A percentile compares a stretch with the other conserved stretches of the same genome.
Evolutionary conservation across 441 rosid genomes (phyloP).

Genomic region (Manihot esculenta): DNA sequence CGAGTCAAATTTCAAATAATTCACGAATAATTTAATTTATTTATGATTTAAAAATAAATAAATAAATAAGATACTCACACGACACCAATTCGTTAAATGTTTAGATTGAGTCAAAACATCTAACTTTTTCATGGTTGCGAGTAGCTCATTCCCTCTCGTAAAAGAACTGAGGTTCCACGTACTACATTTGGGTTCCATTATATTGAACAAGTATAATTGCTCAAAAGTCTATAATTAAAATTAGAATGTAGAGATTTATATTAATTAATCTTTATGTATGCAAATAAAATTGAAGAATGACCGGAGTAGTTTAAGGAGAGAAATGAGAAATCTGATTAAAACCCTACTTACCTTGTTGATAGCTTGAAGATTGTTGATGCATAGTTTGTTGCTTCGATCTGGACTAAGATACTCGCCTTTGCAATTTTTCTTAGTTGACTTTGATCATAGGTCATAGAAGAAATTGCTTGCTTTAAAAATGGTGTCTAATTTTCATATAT

Average conservation of each 20-base stretch:
- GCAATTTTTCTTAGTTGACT: slow-evolving; percentile 8
- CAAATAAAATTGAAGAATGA: background rate
- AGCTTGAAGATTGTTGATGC: slow-evolving; percentile 17
- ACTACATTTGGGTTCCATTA: slow-evolving; percentile 16
- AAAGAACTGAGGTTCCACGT: slow-evolving; percentile 16
- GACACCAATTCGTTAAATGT: background rate
- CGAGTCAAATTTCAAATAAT: too few relatives aligned
- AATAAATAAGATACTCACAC: slow-evolving; percentile 1
- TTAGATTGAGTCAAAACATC: background rate
- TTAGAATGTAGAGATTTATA: background rate
- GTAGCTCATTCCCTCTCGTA: background rate
- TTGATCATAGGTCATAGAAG: background rate
- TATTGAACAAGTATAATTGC: background rate
- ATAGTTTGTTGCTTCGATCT: slow-evolving; percentile 11
- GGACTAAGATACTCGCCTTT: slow-evolving; percentile 10
- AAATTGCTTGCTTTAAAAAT: background rate
- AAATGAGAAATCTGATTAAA: too few relatives aligned
- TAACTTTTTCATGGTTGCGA: background rate
- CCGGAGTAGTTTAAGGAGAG: background rate
- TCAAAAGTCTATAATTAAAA: background rate
- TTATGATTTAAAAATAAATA: too few relatives aligned
- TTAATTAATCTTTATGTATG: background rate
- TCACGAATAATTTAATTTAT: too few relatives aligned
- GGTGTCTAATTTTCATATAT: background rate
- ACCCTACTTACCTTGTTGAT: slow-evolving; percentile 10